Base-by-base conservation (phyloP, 306 rosid genomes). In the Pachyrhizus erosus region DNA sequence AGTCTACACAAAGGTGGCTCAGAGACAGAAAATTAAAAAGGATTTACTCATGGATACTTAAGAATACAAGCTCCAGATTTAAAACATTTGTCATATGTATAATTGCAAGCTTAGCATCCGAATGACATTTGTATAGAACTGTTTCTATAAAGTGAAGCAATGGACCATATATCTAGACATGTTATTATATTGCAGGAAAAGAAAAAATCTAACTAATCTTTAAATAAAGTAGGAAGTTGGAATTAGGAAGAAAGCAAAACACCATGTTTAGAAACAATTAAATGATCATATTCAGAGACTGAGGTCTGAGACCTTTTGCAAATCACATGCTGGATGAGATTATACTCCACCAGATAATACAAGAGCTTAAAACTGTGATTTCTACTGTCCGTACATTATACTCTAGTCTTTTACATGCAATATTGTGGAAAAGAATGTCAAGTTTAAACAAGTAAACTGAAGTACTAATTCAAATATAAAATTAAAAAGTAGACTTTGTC, bases 61-160 rank as follows among this genome's bases (percentile, higher is more conserved):
- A 31, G 52, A 70, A 42, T 26, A 52, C 57, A 10, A 68, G 52
- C 43, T 74, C 45, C 69, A 60, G 60, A 66, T 37, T 58, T 52
- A 75, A 69, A 71, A 69, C 34, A 60, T 48, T 29, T 49, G 27
- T 27, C 52, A 14, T 34, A 76, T 80, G 39, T 73, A 82, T 27
- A 43, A 54, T 80, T 67, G 68, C 81, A 60, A 23, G 54, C n/a
- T 60, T 64, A 82, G 48, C 54, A 49, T 73, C 77, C 26, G 39
- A 39, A 24, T 42, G 72, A 20, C 21, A 51, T 51, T 26, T 34
- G 80, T 52, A 27, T 58, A 51, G 31, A 67, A 52, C 23, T 31
- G 17, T 68, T 67, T 40, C 68, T 15, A 42, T 70, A 10, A 8
- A 42, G 37, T 26, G 46, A 52, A 34, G 11, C 17, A 42, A 55